A percentile compares a stretch with the other conserved stretches of the same genome.
These are phyloP conservation scores for Trifolium subterraneum DNA, from an alignment of 306 rosid genomes.

Conservation along the genomic window DNA sequence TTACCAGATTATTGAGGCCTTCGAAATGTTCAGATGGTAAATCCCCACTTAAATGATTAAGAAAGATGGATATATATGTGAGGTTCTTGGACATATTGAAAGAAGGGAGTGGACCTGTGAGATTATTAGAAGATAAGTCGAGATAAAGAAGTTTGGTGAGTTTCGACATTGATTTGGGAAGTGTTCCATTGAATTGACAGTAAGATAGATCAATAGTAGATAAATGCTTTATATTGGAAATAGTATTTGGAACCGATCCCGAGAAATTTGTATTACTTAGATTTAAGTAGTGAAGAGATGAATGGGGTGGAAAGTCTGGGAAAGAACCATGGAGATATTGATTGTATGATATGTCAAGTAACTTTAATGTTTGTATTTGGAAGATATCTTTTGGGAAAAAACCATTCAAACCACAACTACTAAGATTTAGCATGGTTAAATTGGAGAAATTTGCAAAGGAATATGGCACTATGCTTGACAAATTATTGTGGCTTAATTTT, in stretches of 20 bases:
- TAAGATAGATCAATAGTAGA: slow-evolving; percentile 35
- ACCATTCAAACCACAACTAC: slow-evolving; percentile 30
- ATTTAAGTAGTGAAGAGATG: slow-evolving; percentile 10
- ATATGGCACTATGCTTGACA: slow-evolving; percentile 40
- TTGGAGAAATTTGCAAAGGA: slow-evolving; percentile 39
- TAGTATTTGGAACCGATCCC: slow-evolving; percentile 36
- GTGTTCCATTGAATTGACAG: slow-evolving; percentile 41
- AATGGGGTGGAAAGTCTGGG: too few species aligned
- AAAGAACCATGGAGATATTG: slow-evolving; percentile 40
- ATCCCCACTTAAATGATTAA: slow-evolving; percentile 29
- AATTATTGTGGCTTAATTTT: slow-evolving; percentile 1
- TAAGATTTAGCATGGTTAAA: slow-evolving; percentile 26
- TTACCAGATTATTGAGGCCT: slow-evolving; percentile 26
- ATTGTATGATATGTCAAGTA: slow-evolving; percentile 44
- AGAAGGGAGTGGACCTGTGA: slow-evolving; percentile 50
- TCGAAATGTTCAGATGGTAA: slow-evolving; percentile 24
- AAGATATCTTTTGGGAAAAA: slow-evolving; percentile 47
- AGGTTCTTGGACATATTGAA: slow-evolving; percentile 40
- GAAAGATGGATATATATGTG: slow-evolving; percentile 24
- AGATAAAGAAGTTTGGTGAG: slow-evolving; percentile 42
- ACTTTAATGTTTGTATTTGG: slow-evolving; percentile 36
- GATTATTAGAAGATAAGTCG: slow-evolving; percentile 44
- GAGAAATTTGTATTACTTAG: slow-evolving; percentile 38
- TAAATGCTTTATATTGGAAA: slow-evolving; percentile 34
- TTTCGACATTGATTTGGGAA: slow-evolving; percentile 38